Evolutionary conservation across 1,139 yeast species (phyloP).

Genomic region (Pneumocystis sp.): DNA sequence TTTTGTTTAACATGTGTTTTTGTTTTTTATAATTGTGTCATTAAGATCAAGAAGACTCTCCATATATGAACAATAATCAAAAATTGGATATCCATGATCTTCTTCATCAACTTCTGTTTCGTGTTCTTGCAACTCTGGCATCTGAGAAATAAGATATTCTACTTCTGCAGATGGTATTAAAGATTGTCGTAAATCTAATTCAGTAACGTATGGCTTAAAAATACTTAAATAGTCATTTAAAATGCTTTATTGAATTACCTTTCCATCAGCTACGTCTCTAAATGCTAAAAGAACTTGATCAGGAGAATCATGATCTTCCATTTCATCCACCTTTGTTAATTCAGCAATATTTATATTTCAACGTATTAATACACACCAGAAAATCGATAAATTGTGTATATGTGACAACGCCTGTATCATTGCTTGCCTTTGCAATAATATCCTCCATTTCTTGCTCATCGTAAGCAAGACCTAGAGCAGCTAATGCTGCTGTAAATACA

Average conservation of each 20-base stretch:
- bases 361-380: conserved; percentile 19
- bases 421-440: conserved; percentile 23
- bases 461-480: conserved; percentile 27
- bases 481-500: conserved; percentile 30
- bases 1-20: background rate
- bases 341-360: no score
- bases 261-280: conserved; percentile 28
- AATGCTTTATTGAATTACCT: conserved; percentile 10
- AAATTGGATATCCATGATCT: background rate
- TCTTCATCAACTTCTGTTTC: background rate
- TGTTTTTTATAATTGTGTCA: background rate
- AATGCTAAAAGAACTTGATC: conserved; percentile 29
- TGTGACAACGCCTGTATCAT: conserved; percentile 20
- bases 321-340: conserved; percentile 20
- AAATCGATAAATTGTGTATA: conserved; percentile 28
- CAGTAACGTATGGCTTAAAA: conserved; percentile 24
- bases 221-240: background rate
- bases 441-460: conserved; percentile 27
- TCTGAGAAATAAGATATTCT: conserved; percentile 21
- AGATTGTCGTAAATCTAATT: conserved; percentile 27
- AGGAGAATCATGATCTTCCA: conserved; percentile 29
- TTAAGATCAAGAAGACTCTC: background rate
- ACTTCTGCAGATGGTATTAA: conserved; percentile 25
- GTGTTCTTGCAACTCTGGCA: conserved; percentile 13
- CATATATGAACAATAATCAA: background rate